Conservation (phyloP, 371 early-diverging fungal genomes). For the Nematocida ironsii region DNA sequence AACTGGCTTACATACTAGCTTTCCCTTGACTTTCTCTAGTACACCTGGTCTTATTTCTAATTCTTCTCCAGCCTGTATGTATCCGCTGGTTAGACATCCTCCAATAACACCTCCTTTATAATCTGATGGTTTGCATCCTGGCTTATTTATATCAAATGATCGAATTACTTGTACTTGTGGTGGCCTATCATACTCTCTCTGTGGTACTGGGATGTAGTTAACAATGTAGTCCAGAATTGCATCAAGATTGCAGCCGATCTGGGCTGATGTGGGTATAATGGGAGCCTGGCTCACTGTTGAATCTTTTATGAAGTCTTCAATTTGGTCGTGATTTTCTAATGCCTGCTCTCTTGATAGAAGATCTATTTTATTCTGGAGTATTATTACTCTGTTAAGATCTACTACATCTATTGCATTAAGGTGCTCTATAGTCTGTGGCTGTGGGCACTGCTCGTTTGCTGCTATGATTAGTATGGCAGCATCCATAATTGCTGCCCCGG, state of each 20-base stretch:
- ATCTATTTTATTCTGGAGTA: slow-evolving; percentile 99
- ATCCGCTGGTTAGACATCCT: slow-evolving; percentile 92
- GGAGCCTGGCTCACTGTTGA: slow-evolving; percentile 92
- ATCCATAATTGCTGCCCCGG: slow-evolving; percentile 99
- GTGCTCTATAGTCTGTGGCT: slow-evolving; percentile 99
- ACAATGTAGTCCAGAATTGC: slow-evolving; percentile 97
- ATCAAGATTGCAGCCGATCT: slow-evolving; percentile 96
- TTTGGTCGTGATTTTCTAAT: slow-evolving; percentile 85
- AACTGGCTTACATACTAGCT: slow-evolving; percentile 83
- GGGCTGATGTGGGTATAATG: slow-evolving; percentile 96
- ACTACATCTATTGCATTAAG: slow-evolving; percentile 99
- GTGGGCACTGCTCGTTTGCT: slow-evolving; percentile 98
- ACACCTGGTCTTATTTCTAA: slow-evolving; percentile 99
- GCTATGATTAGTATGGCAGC: slow-evolving; percentile 97
- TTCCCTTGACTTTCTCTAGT: slow-evolving; percentile 81
- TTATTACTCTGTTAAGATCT: slow-evolving; percentile 92
- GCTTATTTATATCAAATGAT: slow-evolving; percentile 99
- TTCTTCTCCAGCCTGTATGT: slow-evolving; percentile 86
- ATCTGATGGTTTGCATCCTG: slow-evolving; percentile 88
- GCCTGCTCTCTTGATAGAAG: slow-evolving; percentile 89
- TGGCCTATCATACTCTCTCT: slow-evolving; percentile 75
- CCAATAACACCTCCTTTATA: slow-evolving; percentile 99
- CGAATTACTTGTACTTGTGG: slow-evolving; percentile 96
- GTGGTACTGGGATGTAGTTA: slow-evolving; percentile 90
- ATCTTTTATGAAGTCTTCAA: slow-evolving; percentile 79